Base-by-base conservation (phyloP, 805 yeast genomes). In the Blastobotrys attinorum region DNA sequence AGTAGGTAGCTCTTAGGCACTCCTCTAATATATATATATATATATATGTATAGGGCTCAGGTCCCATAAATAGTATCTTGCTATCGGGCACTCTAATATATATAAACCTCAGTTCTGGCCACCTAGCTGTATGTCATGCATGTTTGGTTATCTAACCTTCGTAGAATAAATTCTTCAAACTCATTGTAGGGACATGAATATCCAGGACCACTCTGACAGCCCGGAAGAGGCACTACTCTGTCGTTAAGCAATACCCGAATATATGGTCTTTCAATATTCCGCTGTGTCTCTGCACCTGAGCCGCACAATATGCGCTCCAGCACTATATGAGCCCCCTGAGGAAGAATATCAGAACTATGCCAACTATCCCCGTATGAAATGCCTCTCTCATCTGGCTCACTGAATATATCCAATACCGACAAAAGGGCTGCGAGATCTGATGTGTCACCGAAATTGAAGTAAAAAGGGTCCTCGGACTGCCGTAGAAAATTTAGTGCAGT, bases 121-220 rank as follows among this genome's bases (percentile, higher is more conserved):
- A n/a, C n/a, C n/a, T n/a, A n/a, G n/a, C n/a, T n/a, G n/a, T n/a
- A n/a, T n/a, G n/a, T n/a, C n/a, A n/a, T n/a, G n/a, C n/a, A n/a
- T n/a, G n/a, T n/a, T n/a, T n/a, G n/a, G n/a, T n/a, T n/a, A n/a
- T n/a, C n/a, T n/a, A n/a, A n/a, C n/a, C n/a, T n/a, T n/a, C n/a
- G n/a, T n/a, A n/a, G n/a, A n/a, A n/a, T n/a, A n/a, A n/a, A n/a
- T n/a, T n/a, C 11, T 25, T 25, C 11, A 25, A 25, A 25, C 10
- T 25, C 29, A 25, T 7, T 8, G 29, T 25, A 32, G 11, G 39
- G 33, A 17, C 77, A 66, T 27, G 70, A 61, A 54, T 67, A 72
- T 1, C 76, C 76, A 8, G 79, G 79, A 4, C 80, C 80, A 31
- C 60, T 56, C 34, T 66, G 61, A 53, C 79, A 74, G 22, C 56